phyloP scores from a whole-genome alignment of 495 filamentous ascomycete species.

The Daldinia childiae region DNA sequence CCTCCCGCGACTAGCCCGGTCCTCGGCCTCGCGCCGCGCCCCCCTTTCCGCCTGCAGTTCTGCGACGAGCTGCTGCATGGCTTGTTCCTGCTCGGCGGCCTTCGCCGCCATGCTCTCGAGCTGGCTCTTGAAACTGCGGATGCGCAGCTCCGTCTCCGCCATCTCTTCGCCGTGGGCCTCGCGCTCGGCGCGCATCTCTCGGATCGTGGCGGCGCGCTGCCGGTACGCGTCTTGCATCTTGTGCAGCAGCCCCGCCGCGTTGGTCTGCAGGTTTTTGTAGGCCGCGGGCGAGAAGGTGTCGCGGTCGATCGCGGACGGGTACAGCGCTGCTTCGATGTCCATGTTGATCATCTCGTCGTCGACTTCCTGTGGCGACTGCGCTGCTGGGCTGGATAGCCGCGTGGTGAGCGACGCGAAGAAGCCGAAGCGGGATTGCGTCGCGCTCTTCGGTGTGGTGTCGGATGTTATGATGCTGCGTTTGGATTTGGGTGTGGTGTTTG shows the following conservation, averaged over 20 bases:
- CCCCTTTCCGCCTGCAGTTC: constrained; percentile 70
- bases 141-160: constrained; percentile 76
- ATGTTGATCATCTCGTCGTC: constrained; percentile 72
- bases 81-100: constrained; percentile 69
- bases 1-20: constrained; percentile 51
- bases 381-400: constrained; percentile 48
- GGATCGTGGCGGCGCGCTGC: constrained; percentile 65
- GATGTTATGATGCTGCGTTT: constrained; percentile 26
- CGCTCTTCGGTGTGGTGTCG: constrained; percentile 50
- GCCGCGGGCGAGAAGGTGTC: constrained; percentile 70
- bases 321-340: constrained; percentile 71
- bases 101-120: constrained; percentile 79
- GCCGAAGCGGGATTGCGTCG: constrained; percentile 52
- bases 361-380: constrained; percentile 17
- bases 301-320: constrained; percentile 50
- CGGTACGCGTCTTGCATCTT: constrained; percentile 78
- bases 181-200: constrained; percentile 68
- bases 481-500: constrained; percentile 48
- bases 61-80: constrained; percentile 69
- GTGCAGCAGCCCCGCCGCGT: constrained; percentile 70
- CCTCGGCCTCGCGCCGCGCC: constrained; percentile 60
- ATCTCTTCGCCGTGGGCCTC: constrained; percentile 74
- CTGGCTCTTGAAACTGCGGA: constrained; percentile 73
- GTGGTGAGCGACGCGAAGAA: constrained; percentile 52
- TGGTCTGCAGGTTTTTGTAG: constrained; percentile 74